These are phyloP conservation scores for Leptographium flavum DNA, from an alignment of 2,329 filamentous ascomycete genomes.

Conservation along the genomic window DNA sequence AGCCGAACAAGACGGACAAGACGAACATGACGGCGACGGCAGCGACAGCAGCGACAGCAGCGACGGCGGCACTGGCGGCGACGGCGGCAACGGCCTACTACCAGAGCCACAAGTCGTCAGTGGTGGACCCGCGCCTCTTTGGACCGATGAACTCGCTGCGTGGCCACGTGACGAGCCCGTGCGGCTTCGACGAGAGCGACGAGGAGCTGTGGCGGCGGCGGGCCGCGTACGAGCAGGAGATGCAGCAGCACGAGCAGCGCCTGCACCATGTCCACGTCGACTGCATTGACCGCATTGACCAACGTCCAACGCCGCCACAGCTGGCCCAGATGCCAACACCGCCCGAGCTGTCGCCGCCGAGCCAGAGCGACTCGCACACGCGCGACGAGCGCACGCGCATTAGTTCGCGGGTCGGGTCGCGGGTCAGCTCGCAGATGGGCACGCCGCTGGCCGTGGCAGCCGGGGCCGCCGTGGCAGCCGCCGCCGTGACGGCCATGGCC, in stretches of 20 bases:
- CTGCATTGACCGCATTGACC: too few species aligned
- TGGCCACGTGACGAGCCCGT: conserved; percentile 39
- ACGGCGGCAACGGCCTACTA: not conserved
- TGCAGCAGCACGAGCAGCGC: not conserved
- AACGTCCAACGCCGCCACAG: not conserved
- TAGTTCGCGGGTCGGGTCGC: not conserved
- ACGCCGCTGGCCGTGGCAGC: not conserved
- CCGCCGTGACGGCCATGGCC: not conserved
- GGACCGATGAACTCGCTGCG: conserved; percentile 47
- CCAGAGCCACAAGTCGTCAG: conserved; percentile 25
- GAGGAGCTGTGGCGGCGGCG: conserved; percentile 9
- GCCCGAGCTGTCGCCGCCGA: conserved; percentile 4
- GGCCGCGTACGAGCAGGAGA: not conserved
- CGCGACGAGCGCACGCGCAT: not conserved
- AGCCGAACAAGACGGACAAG: too few species aligned
- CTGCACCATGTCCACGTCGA: too few species aligned
- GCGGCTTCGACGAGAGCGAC: conserved; percentile 34
- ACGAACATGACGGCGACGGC: not conserved
- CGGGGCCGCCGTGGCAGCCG: not conserved
- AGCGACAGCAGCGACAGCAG: not conserved
- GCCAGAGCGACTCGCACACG: conserved; percentile 9
- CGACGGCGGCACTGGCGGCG: not conserved
- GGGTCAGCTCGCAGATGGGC: not conserved
- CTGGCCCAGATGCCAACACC: not conserved
- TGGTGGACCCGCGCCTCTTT: conserved; percentile 44